Evolutionary conservation across 148 eudicot species (phyloP).

Genomic region (Cornus suecica): DNA sequence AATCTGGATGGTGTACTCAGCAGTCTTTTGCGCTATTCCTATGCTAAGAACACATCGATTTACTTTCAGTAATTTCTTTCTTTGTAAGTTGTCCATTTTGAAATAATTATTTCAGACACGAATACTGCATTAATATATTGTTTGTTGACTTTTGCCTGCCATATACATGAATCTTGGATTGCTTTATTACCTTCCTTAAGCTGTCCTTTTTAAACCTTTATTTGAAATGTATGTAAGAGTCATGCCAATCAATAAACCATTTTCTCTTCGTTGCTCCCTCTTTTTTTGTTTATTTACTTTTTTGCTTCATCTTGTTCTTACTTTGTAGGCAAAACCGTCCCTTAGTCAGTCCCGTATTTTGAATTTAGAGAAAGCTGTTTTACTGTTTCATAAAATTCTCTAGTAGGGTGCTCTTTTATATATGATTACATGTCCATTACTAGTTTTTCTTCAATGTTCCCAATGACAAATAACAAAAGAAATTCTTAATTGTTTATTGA

Average conservation of each 20-base stretch:
- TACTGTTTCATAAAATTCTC: not conserved
- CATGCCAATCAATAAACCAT: not conserved
- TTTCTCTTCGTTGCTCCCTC: not conserved
- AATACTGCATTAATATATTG: too few relatives aligned
- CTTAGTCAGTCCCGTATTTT: too few relatives aligned
- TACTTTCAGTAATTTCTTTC: not conserved
- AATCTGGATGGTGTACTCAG: not conserved
- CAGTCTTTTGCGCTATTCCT: not conserved
- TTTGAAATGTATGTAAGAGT: not conserved
- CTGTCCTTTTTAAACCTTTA: not conserved
- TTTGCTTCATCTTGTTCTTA: not conserved
- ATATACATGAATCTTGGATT: not conserved
- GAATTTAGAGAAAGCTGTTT: not conserved
- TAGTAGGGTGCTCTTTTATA: not conserved
- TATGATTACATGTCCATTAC: not conserved
- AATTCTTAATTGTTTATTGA: not conserved
- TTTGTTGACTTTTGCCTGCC: constrained; percentile 8
- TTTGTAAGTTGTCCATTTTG: not conserved
- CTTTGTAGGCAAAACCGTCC: not conserved
- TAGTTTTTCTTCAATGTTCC: not conserved
- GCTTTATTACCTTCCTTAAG: not conserved
- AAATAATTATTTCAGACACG: not conserved
- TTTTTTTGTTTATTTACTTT: not conserved
- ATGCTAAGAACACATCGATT: not conserved
- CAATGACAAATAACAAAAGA: not conserved